Percentiles rank a stretch among this genome's conserved stretches.
These are phyloP conservation scores for Talaromyces sp. DNA, from an alignment of 2,329 filamentous ascomycete species.

Conservation along the genomic window DNA sequence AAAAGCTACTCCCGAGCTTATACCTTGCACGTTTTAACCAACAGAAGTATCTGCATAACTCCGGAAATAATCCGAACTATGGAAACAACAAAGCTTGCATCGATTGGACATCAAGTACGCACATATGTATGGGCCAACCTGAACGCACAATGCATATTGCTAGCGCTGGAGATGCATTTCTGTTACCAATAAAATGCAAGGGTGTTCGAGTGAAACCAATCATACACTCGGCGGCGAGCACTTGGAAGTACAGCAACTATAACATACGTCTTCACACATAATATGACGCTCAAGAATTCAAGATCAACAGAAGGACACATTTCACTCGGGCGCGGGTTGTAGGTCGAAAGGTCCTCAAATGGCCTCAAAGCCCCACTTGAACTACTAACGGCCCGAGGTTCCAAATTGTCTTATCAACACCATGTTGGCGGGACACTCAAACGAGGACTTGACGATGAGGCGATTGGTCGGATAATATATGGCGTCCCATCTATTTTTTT, in stretches of 20 bases:
- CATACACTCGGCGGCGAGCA: background rate
- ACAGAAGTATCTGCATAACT: background rate
- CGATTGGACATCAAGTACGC: background rate
- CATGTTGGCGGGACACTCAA: background rate
- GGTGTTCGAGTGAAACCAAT: background rate
- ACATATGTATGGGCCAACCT: background rate
- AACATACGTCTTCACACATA: background rate
- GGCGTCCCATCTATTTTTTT: background rate
- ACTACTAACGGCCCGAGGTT: background rate
- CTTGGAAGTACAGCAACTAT: background rate
- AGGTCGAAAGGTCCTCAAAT: background rate
- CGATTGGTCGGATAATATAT: background rate
- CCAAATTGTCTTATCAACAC: background rate
- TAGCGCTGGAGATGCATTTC: background rate
- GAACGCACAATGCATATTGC: background rate
- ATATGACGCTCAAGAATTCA: background rate
- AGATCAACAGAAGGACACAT: background rate
- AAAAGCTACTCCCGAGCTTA: background rate
- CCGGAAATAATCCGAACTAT: background rate
- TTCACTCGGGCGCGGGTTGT: background rate
- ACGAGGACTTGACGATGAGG: background rate
- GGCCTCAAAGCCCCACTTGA: conserved; percentile 1
- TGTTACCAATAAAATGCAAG: conserved; percentile 1
- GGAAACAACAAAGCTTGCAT: background rate
- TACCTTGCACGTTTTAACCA: background rate